Base-by-base conservation (phyloP, 768 basidiomycete genomes). In the Lactarius akahatsu region DNA sequence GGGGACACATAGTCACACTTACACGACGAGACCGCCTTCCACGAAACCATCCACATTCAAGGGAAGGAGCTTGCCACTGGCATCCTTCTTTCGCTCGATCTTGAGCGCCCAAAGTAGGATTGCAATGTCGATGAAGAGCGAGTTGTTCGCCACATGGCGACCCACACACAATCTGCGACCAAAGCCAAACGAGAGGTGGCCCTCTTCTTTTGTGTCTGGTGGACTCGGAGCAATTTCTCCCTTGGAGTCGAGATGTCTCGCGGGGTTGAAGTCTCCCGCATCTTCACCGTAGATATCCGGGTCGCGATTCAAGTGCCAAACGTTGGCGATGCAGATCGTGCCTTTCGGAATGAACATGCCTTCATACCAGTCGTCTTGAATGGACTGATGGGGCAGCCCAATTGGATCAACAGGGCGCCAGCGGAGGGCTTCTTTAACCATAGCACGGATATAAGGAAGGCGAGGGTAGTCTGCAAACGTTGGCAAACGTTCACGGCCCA, bases 281-380 rank as follows among this genome's bases (percentile, higher is more conserved):
- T 69, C 65, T 45, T 69, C 68, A 43, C 68, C 68, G 45, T 69
- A 69, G 56, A 69, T 62, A 41, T 59, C 65, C 32, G 68, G 65
- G 41, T 69, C 68, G 26, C 68, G 68, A 34, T 69, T 69, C 47
- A 69, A 40, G 36, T 60, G 60, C 68, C 68, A 71, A 4, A 71
- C 69, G 23, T 71, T 71, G 34, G 64, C 64, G n/a, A 71, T 66
- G 45, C 63, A 64, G 23, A 69, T 34, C 11, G 64, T 66, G 15
- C 68, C 68, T 32, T 70, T 69, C 15, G 64, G 63, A 5, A 71
- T 71, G 58, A 71, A 70, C 61, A 66, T 66, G 40, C 68, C 70
- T 52, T 71, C 62, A 34, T 71, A 71, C 59, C 69, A 64, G 47
- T 71, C 70, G 23, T 71, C 70, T 54, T 71, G 64, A 11, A 69